Evolutionary conservation across 2,329 filamentous ascomycete species (phyloP).

Genomic region (Tolypocladium paradoxum): DNA sequence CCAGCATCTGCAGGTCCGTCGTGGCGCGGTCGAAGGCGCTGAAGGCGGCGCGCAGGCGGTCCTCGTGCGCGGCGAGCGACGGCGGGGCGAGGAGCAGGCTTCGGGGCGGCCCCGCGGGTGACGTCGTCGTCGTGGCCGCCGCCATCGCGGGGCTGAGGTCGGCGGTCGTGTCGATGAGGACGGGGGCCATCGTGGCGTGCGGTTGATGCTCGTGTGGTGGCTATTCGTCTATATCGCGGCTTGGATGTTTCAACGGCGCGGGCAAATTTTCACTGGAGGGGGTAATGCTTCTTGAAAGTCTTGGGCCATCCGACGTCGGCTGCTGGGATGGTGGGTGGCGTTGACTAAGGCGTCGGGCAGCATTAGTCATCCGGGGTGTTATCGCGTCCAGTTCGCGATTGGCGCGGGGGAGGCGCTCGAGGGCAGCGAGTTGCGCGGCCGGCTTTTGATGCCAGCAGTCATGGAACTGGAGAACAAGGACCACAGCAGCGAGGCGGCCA

Average conservation of each 20-base stretch:
- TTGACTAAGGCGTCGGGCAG: not conserved
- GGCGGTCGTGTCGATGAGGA: conserved; percentile 44
- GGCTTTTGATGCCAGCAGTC: not conserved
- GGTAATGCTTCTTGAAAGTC: not conserved
- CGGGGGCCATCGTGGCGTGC: conserved; percentile 33
- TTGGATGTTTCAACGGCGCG: not conserved
- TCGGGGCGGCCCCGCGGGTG: conserved; percentile 29
- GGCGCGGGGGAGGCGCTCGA: not conserved
- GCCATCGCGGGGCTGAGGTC: conserved; percentile 35
- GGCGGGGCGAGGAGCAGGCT: conserved; percentile 84
- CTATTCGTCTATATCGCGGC: not conserved
- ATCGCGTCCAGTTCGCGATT: not conserved
- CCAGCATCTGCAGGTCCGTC: conserved; percentile 95
- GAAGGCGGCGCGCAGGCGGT: conserved; percentile 61
- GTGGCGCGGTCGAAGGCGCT: conserved; percentile 60
- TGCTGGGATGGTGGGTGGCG: not conserved
- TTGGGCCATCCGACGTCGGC: not conserved
- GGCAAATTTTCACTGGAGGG: not conserved
- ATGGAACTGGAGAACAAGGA: not conserved
- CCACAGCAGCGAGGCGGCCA: not conserved
- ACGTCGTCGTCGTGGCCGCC: conserved; percentile 3
- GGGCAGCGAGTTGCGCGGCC: not conserved
- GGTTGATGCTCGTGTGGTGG: not conserved
- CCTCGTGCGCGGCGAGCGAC: conserved; percentile 76
- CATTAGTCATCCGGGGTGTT: not conserved